Percentiles rank a stretch among this genome's conserved stretches.
Conservation (phyloP, 345 rosid species). For the Turnera subulata region DNA sequence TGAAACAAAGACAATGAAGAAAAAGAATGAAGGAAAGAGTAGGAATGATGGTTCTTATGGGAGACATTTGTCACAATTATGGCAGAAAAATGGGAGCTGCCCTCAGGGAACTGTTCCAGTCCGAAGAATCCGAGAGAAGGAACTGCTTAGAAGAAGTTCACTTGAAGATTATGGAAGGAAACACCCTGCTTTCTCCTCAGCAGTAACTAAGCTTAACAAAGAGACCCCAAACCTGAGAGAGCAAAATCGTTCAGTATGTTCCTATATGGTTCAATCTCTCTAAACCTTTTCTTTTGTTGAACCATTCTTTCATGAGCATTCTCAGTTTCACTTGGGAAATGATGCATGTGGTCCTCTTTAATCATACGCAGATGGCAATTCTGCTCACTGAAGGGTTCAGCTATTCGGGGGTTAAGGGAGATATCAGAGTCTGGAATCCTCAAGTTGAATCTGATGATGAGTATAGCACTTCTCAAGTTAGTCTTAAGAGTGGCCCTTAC, state of each 20-base stretch:
- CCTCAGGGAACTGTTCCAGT: constrained; percentile 47
- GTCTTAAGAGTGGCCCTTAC: constrained; percentile 40
- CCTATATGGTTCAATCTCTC: background rate
- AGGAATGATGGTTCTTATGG: constrained; percentile 4
- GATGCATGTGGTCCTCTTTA: background rate
- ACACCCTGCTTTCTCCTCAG: constrained; percentile 7
- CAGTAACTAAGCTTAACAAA: background rate
- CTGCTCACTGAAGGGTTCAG: constrained; percentile 38
- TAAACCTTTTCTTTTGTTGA: background rate
- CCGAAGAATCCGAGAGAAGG: constrained; percentile 18
- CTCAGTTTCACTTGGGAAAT: background rate
- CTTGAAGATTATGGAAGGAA: constrained; percentile 21
- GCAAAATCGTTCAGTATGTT: constrained; percentile 42
- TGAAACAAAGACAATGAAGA: background rate
- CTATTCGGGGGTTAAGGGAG: constrained; percentile 49
- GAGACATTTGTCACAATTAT: constrained; percentile 25
- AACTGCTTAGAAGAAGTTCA: constrained; percentile 3
- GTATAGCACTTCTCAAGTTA: constrained; percentile 38
- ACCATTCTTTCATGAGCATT: background rate
- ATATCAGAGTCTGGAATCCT: constrained; percentile 50
- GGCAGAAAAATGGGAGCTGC: constrained; percentile 49
- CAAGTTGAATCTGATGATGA: constrained; percentile 46
- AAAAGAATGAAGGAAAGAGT: background rate
- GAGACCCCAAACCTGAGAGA: constrained; percentile 21
- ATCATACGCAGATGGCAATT: constrained; percentile 38